Conservation (phyloP, 768 basidiomycete genomes). For the Suillus alpinus region DNA sequence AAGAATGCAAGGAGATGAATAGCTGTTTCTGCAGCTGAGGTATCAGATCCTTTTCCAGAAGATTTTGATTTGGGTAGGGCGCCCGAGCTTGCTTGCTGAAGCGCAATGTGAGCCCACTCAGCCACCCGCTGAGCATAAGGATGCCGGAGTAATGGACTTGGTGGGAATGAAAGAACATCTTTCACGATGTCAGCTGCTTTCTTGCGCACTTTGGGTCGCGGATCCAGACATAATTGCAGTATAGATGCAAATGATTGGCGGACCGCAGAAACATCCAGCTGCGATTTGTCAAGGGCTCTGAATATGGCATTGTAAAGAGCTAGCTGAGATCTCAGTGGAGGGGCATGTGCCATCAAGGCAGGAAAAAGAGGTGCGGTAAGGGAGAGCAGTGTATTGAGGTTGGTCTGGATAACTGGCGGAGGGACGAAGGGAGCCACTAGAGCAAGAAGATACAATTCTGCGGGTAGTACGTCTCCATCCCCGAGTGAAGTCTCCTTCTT, state of each 20-base stretch:
- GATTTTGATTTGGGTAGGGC: conserved; percentile 60
- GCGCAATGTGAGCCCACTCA: conserved; percentile 69
- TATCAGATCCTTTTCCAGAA: conserved; percentile 47
- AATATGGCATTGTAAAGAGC: conserved; percentile 71
- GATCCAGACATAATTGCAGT: conserved; percentile 79
- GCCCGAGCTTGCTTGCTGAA: conserved; percentile 63
- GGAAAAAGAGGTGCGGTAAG: conserved; percentile 81
- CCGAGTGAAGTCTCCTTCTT: conserved; percentile 63
- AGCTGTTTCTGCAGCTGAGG: conserved; percentile 65
- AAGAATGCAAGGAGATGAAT: conserved; percentile 77
- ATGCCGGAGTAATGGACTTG: conserved; percentile 73
- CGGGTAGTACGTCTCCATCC: conserved; percentile 51
- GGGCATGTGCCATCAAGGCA: conserved; percentile 58
- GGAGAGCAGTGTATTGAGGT: conserved; percentile 66
- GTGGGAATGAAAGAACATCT: conserved; percentile 73
- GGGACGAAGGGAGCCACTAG: conserved; percentile 49
- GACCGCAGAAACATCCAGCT: conserved; percentile 63
- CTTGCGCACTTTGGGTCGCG: conserved; percentile 91
- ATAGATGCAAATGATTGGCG: conserved; percentile 85
- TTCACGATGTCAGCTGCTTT: conserved; percentile 84
- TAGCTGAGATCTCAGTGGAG: conserved; percentile 84
- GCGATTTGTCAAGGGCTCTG: conserved; percentile 64
- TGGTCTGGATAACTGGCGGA: conserved; percentile 73
- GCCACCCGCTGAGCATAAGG: conserved; percentile 83
- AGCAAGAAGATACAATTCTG: conserved; percentile 37